These are phyloP conservation scores for Mycena leptocephala DNA, from an alignment of 768 basidiomycete genomes.

Conservation along the genomic window DNA sequence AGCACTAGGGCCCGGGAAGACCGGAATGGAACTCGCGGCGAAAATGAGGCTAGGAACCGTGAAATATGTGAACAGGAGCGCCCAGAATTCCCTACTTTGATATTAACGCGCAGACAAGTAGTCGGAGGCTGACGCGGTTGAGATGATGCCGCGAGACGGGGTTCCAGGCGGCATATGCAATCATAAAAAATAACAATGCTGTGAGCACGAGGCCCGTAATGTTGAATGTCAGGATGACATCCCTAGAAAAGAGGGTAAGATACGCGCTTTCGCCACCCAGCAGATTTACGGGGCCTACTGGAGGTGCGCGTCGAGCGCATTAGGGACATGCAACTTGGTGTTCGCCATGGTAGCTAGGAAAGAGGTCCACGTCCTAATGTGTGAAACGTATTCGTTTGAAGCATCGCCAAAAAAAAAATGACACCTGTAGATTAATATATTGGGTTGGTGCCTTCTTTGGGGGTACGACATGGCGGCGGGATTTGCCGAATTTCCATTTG, in stretches of 20 bases:
- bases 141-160: slow-evolving; percentile 11
- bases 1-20: not conserved
- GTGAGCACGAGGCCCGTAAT: not conserved
- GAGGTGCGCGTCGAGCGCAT: not conserved
- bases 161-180: slow-evolving; percentile 9
- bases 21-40: not conserved
- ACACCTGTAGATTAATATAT: not conserved
- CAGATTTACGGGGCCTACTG: not conserved
- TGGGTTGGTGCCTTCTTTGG: not conserved
- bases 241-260: not conserved
- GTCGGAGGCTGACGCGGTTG: not conserved
- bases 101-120: slow-evolving; percentile 8
- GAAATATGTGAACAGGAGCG: not conserved
- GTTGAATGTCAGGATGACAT: not conserved
- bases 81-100: not conserved
- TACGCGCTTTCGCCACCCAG: not conserved
- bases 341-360: not conserved
- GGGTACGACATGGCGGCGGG: too few species aligned
- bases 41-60: slow-evolving; percentile 12
- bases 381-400: too few species aligned
- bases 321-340: not conserved
- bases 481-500: not conserved
- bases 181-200: not conserved
- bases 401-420: not conserved
- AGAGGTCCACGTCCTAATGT: not conserved